phyloP scores from a whole-genome alignment of 2,329 filamentous ascomycete genomes.

The Alternaria sp. region DNA sequence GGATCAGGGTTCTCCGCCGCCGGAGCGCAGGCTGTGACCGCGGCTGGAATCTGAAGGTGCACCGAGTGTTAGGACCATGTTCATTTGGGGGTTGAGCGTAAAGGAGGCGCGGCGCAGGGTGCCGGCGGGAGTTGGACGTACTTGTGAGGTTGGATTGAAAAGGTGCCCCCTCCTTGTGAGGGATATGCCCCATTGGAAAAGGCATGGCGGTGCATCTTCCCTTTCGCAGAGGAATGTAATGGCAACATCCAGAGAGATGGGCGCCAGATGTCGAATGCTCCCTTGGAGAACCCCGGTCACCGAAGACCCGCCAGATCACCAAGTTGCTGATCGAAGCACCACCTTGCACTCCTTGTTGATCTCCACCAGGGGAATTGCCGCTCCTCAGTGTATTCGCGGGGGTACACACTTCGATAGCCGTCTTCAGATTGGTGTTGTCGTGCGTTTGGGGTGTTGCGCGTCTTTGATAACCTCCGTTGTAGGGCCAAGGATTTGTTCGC shows the following conservation, averaged over 20 bases:
- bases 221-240: conserved; percentile 61
- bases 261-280: conserved; percentile 36
- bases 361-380: conserved; percentile 10
- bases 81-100: conserved; percentile 23
- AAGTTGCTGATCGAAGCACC: conserved; percentile 23
- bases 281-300: conserved; percentile 46
- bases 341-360: conserved; percentile 12
- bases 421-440: conserved; percentile 13
- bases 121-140: conserved; percentile 55
- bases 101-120: conserved; percentile 23
- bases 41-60: conserved; percentile 75
- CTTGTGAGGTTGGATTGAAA: conserved; percentile 90
- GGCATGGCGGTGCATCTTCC: conserved; percentile 88
- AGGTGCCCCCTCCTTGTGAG: conserved; percentile 69
- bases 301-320: conserved; percentile 42
- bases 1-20: conserved; percentile 74
- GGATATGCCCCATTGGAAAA: conserved; percentile 84
- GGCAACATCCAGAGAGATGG: conserved; percentile 62
- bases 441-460: conserved; percentile 26
- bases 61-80: conserved; percentile 41
- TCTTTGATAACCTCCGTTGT: conserved; percentile 22
- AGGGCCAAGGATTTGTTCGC: conserved; percentile 38
- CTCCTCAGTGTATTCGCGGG: conserved; percentile 19
- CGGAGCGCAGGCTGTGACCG: conserved; percentile 76
- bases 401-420: conserved; percentile 2